A percentile compares a stretch with the other conserved stretches of the same genome.
Conservation (phyloP, 1,139 yeast genomes). For the Waltiozyma sp. region DNA sequence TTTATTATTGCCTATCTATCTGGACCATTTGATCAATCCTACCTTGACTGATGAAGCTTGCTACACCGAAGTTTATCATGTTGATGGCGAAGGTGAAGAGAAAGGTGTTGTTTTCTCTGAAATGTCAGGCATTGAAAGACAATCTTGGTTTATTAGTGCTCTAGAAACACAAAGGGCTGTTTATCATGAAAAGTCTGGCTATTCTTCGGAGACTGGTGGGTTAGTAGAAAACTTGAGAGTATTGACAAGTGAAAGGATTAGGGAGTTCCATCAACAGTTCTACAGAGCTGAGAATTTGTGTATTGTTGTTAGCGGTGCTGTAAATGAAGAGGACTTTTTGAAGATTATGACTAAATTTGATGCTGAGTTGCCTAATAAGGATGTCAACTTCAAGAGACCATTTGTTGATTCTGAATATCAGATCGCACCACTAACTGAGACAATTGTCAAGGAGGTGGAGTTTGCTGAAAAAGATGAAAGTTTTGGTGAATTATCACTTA, state of each 20-base stretch:
- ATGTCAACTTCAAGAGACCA: conserved; percentile 44
- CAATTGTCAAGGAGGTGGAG: conserved; percentile 40
- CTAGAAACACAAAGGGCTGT: conserved; percentile 52
- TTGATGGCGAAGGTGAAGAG: conserved; percentile 84
- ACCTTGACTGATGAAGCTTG: conserved; percentile 86
- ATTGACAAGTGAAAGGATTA: conserved; percentile 63
- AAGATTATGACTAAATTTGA: conserved; percentile 57
- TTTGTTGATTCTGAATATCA: conserved; percentile 63
- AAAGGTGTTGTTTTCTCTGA: conserved; percentile 97
- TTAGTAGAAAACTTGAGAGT: conserved; percentile 64
- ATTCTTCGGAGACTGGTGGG: conserved; percentile 93
- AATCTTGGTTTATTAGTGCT: conserved; percentile 63
- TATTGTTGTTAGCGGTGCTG: conserved; percentile 72
- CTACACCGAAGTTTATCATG: conserved; percentile 87
- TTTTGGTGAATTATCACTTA: conserved; percentile 61
- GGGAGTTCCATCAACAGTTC: conserved; percentile 55
- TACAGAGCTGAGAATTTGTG: conserved; percentile 83
- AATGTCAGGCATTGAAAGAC: conserved; percentile 89
- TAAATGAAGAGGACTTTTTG: conserved; percentile 65
- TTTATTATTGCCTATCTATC: conserved; percentile 71
- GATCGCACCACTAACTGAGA: conserved; percentile 27
- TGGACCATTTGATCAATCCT: conserved; percentile 81
- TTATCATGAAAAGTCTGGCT: conserved; percentile 58
- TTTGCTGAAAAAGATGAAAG: conserved; percentile 89
- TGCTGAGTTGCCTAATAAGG: conserved; percentile 33